These are phyloP conservation scores for Cercospora sojina DNA, from an alignment of 2,329 filamentous ascomycete genomes.

Conservation along the genomic window DNA sequence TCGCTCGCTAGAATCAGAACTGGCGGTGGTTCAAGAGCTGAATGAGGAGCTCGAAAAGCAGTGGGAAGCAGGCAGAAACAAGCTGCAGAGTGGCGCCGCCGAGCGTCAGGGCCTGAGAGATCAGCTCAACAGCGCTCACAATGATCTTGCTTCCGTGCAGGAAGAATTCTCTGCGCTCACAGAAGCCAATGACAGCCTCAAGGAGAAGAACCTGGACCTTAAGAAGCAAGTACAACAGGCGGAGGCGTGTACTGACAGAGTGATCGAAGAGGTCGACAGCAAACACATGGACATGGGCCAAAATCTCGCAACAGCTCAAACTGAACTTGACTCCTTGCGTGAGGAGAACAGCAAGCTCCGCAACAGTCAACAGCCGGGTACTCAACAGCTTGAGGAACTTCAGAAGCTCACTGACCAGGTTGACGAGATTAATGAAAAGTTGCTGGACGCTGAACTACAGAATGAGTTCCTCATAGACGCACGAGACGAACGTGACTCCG, in stretches of 20 bases:
- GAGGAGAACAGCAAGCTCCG: not conserved
- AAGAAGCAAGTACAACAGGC: not conserved
- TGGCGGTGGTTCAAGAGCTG: not conserved
- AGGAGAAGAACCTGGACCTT: not conserved
- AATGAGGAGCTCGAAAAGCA: not conserved
- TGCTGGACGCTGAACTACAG: too few species aligned
- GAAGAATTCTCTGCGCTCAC: not conserved
- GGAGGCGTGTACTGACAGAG: not conserved
- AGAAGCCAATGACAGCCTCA: not conserved
- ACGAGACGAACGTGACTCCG: too few species aligned
- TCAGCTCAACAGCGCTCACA: not conserved
- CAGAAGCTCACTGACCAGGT: too few species aligned
- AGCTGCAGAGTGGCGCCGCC: not conserved
- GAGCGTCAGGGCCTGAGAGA: not conserved
- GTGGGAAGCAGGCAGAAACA: not conserved
- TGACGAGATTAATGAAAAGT: too few species aligned
- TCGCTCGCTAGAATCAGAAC: too few species aligned
- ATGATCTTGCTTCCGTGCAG: not conserved
- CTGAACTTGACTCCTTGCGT: not conserved
- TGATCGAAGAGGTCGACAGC: not conserved
- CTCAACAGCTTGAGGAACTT: not conserved
- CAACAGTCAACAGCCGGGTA: not conserved
- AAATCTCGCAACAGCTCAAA: not conserved
- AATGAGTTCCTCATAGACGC: too few species aligned
- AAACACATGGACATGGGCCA: not conserved